Conservation (phyloP, 108 stramenopile genomes). For the Cyclotella distinguenda region DNA sequence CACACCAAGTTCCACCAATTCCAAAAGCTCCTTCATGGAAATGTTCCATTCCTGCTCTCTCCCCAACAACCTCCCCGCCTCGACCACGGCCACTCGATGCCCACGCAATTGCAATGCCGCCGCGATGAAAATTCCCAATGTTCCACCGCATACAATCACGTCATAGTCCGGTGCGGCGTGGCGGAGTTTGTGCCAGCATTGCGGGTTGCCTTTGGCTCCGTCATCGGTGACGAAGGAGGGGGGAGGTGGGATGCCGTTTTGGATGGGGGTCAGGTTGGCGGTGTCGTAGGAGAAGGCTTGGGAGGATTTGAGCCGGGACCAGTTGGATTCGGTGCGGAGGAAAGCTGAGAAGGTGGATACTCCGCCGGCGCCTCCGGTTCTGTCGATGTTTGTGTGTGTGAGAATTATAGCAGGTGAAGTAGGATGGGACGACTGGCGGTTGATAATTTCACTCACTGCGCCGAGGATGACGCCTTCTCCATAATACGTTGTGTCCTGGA, state of each 20-base stretch:
- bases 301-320: conserved; percentile 61
- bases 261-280: conserved; percentile 23
- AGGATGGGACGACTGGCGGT: background rate
- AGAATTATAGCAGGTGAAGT: background rate
- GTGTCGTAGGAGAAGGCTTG: conserved; percentile 61
- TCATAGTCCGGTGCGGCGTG: conserved; percentile 71
- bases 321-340: conserved; percentile 65
- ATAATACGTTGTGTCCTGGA: conserved; percentile 52
- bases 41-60: conserved; percentile 97
- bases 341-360: conserved; percentile 69
- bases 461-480: conserved; percentile 42
- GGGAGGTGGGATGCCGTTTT: conserved; percentile 47
- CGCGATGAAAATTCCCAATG: conserved; percentile 91
- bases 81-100: conserved; percentile 75
- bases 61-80: conserved; percentile 77
- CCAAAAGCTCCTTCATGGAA: conserved; percentile 78
- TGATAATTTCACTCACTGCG: conserved; percentile 9
- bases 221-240: conserved; percentile 69
- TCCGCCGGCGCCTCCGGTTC: conserved; percentile 74
- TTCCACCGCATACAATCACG: conserved; percentile 89
- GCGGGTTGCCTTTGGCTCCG: conserved; percentile 60
- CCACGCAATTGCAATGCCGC: conserved; percentile 76
- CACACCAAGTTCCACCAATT: conserved; percentile 75
- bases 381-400: too few relatives aligned
- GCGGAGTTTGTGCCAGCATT: conserved; percentile 70